Evolutionary conservation across 495 filamentous ascomycete genomes (phyloP), one percentile per base, ranked within the genome.

Genomic region (Aspergillus egyptiacus): DNA sequence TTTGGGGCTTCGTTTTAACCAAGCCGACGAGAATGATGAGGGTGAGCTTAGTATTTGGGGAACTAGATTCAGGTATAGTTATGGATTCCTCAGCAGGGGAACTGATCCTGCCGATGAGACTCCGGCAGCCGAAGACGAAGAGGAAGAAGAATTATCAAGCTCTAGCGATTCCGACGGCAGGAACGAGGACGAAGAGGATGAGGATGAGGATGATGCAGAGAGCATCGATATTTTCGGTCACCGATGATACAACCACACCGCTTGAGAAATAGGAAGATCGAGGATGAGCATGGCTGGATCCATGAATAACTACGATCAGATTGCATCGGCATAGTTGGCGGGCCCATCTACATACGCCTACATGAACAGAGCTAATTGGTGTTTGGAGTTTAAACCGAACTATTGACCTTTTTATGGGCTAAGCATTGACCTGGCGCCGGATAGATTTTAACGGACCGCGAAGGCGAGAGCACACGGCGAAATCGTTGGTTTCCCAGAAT

Each of bases 171-270:
- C 54, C 1, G 72, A 71, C 14, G 70, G 72, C 1, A 69, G 78
- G 5, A 60, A 67, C 32, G 64, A 71, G 5, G 59, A 67, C 32
- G 64, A 71, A 23, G 73, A 67, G 5, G 70, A 72, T 3, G 79
- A 77, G 3, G 67, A 68, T 1, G 72, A 74, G 6, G 79, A 76
- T 0, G 77, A 83, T 24, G 78, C 78, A 6, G 79, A 87, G 54
- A 66, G 72, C 38, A 82, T 87, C 55, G 78, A 82, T 44, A 72
- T 89, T 43, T 77, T 85, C 57, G 86, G 85, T n/a, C 86, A 90
- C 69, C 76, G 82, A 53, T 79, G 62, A 73, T 42, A 51, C 23
- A 51, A 27, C 23, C 11, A 30, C 34, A 40, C 32, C 17, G 24
- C 18, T 28, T 18, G 43, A 35, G 10, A 18, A 33, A 27, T 8